These are phyloP conservation scores for Lolium rigidum DNA, from an alignment of 176 grass and related monocot species.

Conservation along the genomic window DNA sequence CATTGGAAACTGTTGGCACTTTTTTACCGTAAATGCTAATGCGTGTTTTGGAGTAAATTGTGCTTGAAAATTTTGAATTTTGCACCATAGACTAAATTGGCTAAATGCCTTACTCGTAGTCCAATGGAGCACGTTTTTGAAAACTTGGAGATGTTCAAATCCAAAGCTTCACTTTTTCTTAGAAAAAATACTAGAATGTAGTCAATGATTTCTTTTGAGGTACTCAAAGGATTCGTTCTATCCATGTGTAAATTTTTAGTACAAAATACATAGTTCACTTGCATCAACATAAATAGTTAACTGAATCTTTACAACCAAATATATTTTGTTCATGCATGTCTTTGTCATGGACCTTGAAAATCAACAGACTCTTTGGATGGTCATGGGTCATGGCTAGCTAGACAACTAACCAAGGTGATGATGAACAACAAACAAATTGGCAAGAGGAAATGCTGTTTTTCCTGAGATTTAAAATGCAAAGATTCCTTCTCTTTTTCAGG, in stretches of 20 bases:
- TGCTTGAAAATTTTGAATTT: not conserved
- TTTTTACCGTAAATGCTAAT: not conserved
- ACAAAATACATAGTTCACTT: too few relatives aligned
- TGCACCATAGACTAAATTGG: too few relatives aligned
- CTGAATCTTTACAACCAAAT: not conserved
- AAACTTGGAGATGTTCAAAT: too few relatives aligned
- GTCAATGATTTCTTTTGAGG: too few relatives aligned
- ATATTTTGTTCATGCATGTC: not conserved
- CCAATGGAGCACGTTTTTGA: too few relatives aligned
- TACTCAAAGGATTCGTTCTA: too few relatives aligned
- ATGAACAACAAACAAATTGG: slow-evolving; percentile 31
- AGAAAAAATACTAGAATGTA: too few relatives aligned
- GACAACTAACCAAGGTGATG: not conserved
- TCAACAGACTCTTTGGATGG: not conserved
- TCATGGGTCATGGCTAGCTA: slow-evolving; percentile 2
- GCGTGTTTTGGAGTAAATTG: not conserved
- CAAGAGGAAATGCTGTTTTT: not conserved
- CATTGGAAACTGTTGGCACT: not conserved
- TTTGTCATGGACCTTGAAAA: not conserved
- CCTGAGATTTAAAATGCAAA: slow-evolving; percentile 44
- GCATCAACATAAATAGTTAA: too few relatives aligned
- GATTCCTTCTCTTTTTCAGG: slow-evolving; percentile 51
- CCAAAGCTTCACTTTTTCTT: too few relatives aligned
- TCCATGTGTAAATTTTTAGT: too few relatives aligned
- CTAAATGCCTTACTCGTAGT: too few relatives aligned